phyloP scores from a whole-genome alignment of 805 yeast species.

The Brettanomyces nanus region DNA sequence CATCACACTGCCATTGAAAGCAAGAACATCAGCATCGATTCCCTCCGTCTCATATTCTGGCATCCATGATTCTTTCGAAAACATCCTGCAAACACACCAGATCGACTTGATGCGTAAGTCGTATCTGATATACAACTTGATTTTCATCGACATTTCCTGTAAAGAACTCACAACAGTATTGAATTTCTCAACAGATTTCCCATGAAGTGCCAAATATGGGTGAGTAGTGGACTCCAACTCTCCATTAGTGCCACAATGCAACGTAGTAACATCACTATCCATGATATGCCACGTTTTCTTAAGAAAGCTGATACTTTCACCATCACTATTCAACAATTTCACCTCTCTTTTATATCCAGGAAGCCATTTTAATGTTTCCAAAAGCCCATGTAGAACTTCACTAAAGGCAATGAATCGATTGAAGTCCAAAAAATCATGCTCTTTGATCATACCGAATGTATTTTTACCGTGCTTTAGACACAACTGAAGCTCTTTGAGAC shows the following conservation, averaged over 20 bases:
- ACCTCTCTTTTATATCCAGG: constrained; percentile 41
- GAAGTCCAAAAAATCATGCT: constrained; percentile 44
- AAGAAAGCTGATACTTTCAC: constrained; percentile 13
- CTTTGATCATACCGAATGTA: constrained; percentile 23
- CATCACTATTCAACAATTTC: constrained; percentile 2
- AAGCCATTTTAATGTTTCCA: constrained; percentile 55
- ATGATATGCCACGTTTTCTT: constrained; percentile 25
- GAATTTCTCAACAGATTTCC: constrained; percentile 27
- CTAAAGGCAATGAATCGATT: constrained; percentile 40
- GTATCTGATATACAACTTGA: constrained; percentile 44
- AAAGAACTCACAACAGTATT: constrained; percentile 28
- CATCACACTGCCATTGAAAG: constrained; percentile 41
- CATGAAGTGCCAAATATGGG: constrained; percentile 20
- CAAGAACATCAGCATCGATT: constrained; percentile 45
- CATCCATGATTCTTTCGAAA: constrained; percentile 41
- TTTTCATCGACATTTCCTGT: constrained; percentile 28
- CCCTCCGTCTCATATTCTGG: constrained; percentile 48
- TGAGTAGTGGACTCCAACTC: neutral
- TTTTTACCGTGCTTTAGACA: constrained; percentile 22
- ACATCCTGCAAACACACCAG: constrained; percentile 42
- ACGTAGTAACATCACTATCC: constrained; percentile 5
- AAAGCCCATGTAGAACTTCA: constrained; percentile 43
- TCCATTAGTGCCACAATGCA: neutral
- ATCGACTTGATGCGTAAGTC: constrained; percentile 48
- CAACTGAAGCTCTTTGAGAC: constrained; percentile 21